Conservation (phyloP, 768 basidiomycete genomes). For the Phylloporus scabripes region DNA sequence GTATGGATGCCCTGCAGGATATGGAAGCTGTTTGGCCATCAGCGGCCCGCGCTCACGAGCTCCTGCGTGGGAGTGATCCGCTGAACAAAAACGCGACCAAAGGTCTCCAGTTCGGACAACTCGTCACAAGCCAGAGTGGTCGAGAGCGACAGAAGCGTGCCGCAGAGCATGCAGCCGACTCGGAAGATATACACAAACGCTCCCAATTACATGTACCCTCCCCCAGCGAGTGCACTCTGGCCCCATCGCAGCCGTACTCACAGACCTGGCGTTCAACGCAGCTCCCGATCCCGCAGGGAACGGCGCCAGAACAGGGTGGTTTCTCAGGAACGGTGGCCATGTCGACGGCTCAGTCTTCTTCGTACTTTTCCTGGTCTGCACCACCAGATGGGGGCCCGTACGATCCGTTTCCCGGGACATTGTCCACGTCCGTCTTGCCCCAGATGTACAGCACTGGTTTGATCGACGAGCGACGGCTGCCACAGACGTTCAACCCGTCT, state of each 20-base stretch:
- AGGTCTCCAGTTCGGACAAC: slow-evolving; percentile 3
- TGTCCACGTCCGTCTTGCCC: slow-evolving; percentile 70
- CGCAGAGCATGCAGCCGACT: slow-evolving; percentile 47
- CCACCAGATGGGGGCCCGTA: slow-evolving; percentile 28
- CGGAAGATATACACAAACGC: slow-evolving; percentile 27
- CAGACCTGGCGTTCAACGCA: slow-evolving; percentile 30
- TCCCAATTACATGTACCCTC: slow-evolving; percentile 14
- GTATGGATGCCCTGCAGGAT: slow-evolving; percentile 57
- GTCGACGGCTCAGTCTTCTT: slow-evolving; percentile 12
- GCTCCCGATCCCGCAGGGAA: slow-evolving; percentile 7
- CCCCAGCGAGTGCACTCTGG: not conserved
- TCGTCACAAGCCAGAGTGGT: slow-evolving; percentile 8
- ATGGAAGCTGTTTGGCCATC: slow-evolving; percentile 75
- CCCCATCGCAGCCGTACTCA: slow-evolving; percentile 19
- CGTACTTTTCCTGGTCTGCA: slow-evolving; percentile 46
- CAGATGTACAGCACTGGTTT: slow-evolving; percentile 73
- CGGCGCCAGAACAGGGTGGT: slow-evolving; percentile 7
- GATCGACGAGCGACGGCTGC: slow-evolving; percentile 43
- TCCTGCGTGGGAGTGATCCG: slow-evolving; percentile 59
- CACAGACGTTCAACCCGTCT: slow-evolving; percentile 7
- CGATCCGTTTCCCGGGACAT: slow-evolving; percentile 38
- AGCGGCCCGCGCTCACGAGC: slow-evolving; percentile 67
- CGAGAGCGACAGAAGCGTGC: slow-evolving; percentile 52
- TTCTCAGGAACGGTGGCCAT: slow-evolving; percentile 5
- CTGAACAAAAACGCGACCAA: slow-evolving; percentile 9